Conservation (phyloP, 768 basidiomycete species). For the Podaxis rugospora region DNA sequence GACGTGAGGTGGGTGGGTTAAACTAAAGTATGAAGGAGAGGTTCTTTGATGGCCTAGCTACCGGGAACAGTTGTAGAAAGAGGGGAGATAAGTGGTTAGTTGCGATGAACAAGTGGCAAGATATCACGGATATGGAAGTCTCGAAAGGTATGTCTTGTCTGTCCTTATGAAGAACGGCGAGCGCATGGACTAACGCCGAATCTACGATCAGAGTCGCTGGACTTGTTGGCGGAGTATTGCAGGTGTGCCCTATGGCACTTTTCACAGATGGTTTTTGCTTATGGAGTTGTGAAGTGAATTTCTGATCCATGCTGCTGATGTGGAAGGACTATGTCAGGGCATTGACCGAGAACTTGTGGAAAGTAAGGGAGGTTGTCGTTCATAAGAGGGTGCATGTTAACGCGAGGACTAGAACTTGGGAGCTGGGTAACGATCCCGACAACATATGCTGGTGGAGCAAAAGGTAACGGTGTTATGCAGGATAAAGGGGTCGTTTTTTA, state of each 20-base stretch:
- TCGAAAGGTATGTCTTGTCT: slow-evolving; percentile 52
- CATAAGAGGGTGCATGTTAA: slow-evolving; percentile 8
- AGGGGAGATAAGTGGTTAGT: slow-evolving; percentile 80
- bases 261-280: background rate
- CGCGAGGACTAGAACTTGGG: slow-evolving; percentile 61
- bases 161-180: background rate
- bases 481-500: background rate
- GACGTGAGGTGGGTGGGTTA: slow-evolving; percentile 76
- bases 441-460: slow-evolving; percentile 97
- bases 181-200: background rate
- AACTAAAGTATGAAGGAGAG: background rate
- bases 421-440: slow-evolving; percentile 90
- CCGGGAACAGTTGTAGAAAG: slow-evolving; percentile 66
- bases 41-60: background rate
- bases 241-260: slow-evolving; percentile 41
- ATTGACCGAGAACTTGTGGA: slow-evolving; percentile 87
- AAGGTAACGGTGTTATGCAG: slow-evolving; percentile 42
- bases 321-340: slow-evolving; percentile 95
- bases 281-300: slow-evolving; percentile 65
- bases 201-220: slow-evolving; percentile 60
- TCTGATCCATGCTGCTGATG: slow-evolving; percentile 96
- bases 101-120: slow-evolving; percentile 99
- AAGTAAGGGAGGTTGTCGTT: slow-evolving; percentile 42
- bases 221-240: slow-evolving; percentile 75
- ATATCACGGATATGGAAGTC: slow-evolving; percentile 92